These are phyloP conservation scores for Geotrichum candidum DNA, from an alignment of 1,139 yeast species.

Conservation along the genomic window DNA sequence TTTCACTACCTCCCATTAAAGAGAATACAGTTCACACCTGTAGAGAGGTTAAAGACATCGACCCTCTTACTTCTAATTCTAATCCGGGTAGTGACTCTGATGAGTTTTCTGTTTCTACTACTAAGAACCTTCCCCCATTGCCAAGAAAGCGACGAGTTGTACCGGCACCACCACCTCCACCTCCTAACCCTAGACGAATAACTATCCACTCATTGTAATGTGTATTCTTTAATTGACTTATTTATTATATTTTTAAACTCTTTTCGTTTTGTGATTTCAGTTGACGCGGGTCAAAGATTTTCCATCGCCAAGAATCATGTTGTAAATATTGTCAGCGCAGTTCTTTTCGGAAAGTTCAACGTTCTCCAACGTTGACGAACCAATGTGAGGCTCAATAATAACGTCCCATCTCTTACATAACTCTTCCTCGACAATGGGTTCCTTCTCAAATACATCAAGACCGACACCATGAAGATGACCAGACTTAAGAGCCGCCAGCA, in stretches of 20 bases:
- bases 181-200: not conserved
- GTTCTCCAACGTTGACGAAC: constrained; percentile 11
- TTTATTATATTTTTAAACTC: not conserved
- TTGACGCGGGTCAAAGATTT: constrained; percentile 14
- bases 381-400: constrained; percentile 9
- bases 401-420: constrained; percentile 48
- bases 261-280: not conserved
- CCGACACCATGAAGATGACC: constrained; percentile 56
- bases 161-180: constrained; percentile 1
- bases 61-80: not conserved
- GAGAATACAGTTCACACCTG: not conserved
- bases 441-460: constrained; percentile 74
- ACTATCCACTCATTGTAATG: not conserved
- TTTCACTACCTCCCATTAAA: not conserved
- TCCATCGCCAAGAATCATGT: constrained; percentile 31
- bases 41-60: not conserved
- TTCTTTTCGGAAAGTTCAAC: constrained; percentile 22
- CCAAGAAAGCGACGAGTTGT: not conserved
- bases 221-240: not conserved
- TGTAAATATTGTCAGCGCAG: constrained; percentile 45
- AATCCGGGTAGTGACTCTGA: not conserved
- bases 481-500: constrained; percentile 54
- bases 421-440: constrained; percentile 54
- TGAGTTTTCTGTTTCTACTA: not conserved
- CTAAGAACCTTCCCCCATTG: not conserved